Conservation (phyloP, 805 yeast genomes). For the Sugiyamaella valdiviana region DNA sequence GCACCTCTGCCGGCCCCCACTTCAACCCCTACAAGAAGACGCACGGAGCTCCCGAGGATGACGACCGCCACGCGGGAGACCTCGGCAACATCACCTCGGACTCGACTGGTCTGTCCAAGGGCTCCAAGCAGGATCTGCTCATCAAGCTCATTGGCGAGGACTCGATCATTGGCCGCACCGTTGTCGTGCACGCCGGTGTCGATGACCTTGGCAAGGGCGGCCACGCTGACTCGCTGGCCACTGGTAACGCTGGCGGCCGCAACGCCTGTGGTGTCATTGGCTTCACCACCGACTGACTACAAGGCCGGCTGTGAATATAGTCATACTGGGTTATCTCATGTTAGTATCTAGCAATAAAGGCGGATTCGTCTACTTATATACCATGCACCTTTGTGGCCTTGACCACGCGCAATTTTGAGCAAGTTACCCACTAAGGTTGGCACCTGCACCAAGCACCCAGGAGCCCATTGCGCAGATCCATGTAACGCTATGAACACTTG, state of each 20-base stretch:
- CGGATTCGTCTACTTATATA: neutral
- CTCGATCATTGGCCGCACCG: constrained; percentile 91
- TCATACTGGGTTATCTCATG: neutral
- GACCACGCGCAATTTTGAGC: neutral
- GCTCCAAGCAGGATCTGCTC: constrained; percentile 68
- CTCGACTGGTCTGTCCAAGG: constrained; percentile 84
- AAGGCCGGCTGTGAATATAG: neutral
- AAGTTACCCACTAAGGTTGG: neutral
- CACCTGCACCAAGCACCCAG: too few species aligned
- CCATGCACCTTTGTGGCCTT: neutral
- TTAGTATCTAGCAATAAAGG: neutral
- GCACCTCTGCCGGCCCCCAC: constrained; percentile 98
- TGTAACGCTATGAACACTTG: too few species aligned
- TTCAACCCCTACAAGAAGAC: constrained; percentile 85
- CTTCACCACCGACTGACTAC: constrained; percentile 39
- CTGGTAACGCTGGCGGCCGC: constrained; percentile 98
- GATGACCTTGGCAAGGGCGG: constrained; percentile 97
- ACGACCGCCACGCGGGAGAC: constrained; percentile 87
- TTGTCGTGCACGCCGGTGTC: constrained; percentile 85
- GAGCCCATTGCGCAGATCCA: too few species aligned
- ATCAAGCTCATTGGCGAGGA: constrained; percentile 80
- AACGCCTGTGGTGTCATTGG: constrained; percentile 99
- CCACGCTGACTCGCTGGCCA: constrained; percentile 80
- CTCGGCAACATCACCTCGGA: constrained; percentile 92
- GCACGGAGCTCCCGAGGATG: constrained; percentile 88